Conservation (phyloP, 2,329 filamentous ascomycete species). For the Colletotrichum siamense region DNA sequence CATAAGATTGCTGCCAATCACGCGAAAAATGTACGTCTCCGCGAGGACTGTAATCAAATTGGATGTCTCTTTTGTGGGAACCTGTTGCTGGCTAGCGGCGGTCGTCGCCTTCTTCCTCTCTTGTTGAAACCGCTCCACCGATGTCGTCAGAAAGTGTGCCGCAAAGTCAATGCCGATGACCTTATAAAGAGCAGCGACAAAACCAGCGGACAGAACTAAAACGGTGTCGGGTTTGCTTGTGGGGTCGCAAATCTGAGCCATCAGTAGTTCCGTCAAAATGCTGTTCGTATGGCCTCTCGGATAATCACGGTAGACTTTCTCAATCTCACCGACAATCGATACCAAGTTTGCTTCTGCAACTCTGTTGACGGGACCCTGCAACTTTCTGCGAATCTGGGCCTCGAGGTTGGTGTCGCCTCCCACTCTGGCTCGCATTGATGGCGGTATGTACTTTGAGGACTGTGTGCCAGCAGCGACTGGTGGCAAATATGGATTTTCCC, state of each 20-base stretch:
- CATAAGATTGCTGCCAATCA: slow-evolving; percentile 80
- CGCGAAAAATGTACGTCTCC: slow-evolving; percentile 90
- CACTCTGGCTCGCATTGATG: slow-evolving; percentile 73
- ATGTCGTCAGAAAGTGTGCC: slow-evolving; percentile 80
- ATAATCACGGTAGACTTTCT: slow-evolving; percentile 82
- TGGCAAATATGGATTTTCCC: slow-evolving; percentile 90
- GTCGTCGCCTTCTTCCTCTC: slow-evolving; percentile 58
- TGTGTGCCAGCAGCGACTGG: slow-evolving; percentile 55
- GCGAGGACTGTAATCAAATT: slow-evolving; percentile 86
- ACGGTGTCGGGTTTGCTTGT: slow-evolving; percentile 86
- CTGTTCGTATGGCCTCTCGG: slow-evolving; percentile 89
- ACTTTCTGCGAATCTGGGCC: slow-evolving; percentile 74
- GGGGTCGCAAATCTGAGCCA: slow-evolving; percentile 80
- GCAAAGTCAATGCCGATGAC: slow-evolving; percentile 88
- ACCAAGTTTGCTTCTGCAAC: slow-evolving; percentile 90
- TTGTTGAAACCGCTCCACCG: slow-evolving; percentile 77
- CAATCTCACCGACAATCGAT: slow-evolving; percentile 81
- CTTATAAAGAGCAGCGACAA: slow-evolving; percentile 87
- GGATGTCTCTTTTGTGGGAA: slow-evolving; percentile 62
- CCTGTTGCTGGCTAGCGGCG: slow-evolving; percentile 32
- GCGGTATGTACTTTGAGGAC: slow-evolving; percentile 83
- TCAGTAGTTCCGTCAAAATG: slow-evolving; percentile 76
- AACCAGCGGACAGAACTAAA: slow-evolving; percentile 88
- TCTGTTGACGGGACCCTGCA: slow-evolving; percentile 90
- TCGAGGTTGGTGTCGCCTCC: slow-evolving; percentile 71